These are phyloP conservation scores for Phragmites australis DNA, from an alignment of 176 grass and related monocot species.

Conservation along the genomic window DNA sequence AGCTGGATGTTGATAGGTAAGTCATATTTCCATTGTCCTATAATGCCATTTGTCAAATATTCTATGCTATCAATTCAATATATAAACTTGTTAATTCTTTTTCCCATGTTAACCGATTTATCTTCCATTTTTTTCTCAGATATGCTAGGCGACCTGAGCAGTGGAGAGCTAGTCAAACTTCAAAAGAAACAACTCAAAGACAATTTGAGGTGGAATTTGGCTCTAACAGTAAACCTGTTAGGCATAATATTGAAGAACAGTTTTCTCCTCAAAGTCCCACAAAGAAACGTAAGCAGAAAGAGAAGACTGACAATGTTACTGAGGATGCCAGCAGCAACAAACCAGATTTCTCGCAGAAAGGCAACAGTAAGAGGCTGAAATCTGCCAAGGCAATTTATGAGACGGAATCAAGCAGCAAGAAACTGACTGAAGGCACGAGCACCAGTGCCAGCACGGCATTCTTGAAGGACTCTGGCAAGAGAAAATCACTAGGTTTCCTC, in stretches of 20 bases:
- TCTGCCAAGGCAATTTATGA: constrained; percentile 12
- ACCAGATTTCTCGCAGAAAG: background rate
- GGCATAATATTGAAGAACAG: constrained; percentile 20
- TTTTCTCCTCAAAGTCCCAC: constrained; percentile 36
- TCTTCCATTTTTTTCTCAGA: constrained; percentile 40
- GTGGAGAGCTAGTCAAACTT: constrained; percentile 70
- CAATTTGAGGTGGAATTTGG: constrained; percentile 75
- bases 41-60: background rate
- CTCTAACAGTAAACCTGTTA: constrained; percentile 42
- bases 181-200: constrained; percentile 74
- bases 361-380: constrained; percentile 45
- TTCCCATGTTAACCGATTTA: background rate
- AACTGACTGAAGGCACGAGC: background rate
- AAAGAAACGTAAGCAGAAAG: constrained; percentile 45
- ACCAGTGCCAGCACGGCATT: constrained; percentile 11
- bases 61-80: background rate
- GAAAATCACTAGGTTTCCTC: constrained; percentile 47
- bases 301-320: constrained; percentile 28
- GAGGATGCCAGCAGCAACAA: constrained; percentile 29
- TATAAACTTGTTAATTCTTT: background rate
- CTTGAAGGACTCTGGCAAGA: constrained; percentile 47
- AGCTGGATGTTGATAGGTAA: constrained; percentile 92
- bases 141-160: constrained; percentile 85
- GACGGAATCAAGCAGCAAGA: constrained; percentile 41
- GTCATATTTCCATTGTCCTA: background rate